These are phyloP conservation scores for Pseudogymnoascus sp. DNA, from an alignment of 2,329 filamentous ascomycete species.

Conservation along the genomic window DNA sequence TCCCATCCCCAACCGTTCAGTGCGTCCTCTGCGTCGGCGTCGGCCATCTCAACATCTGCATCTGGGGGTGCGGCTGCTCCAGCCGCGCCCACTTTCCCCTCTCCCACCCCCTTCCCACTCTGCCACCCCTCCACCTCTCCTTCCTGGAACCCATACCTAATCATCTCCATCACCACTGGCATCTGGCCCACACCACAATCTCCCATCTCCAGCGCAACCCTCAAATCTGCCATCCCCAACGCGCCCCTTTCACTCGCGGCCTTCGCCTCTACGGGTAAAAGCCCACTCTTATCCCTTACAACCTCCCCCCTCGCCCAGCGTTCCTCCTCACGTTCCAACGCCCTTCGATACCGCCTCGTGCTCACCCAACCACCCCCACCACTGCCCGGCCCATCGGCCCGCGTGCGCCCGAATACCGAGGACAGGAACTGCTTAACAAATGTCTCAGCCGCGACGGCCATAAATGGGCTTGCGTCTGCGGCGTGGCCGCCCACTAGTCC, in stretches of 20 bases:
- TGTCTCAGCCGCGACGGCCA: conserved; percentile 57
- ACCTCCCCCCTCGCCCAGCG: conserved; percentile 65
- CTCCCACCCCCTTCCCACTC: conserved; percentile 10
- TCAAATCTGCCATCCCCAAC: conserved; percentile 68
- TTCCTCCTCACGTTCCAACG: conserved; percentile 68
- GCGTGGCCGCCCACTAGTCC: conserved; percentile 52
- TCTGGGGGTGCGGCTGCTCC: conserved; percentile 39
- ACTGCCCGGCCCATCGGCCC: conserved; percentile 56
- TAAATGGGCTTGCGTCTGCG: conserved; percentile 52
- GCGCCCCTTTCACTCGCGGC: conserved; percentile 63
- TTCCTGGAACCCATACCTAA: conserved; percentile 65
- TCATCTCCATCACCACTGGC: conserved; percentile 61
- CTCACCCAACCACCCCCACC: conserved; percentile 64
- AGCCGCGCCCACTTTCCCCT: conserved; percentile 28
- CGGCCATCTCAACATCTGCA: conserved; percentile 29
- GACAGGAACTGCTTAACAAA: conserved; percentile 60
- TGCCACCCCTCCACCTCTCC: conserved; percentile 63
- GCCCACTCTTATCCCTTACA: conserved; percentile 62
- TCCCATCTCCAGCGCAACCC: conserved; percentile 65
- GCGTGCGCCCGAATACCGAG: conserved; percentile 53
- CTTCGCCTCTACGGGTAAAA: conserved; percentile 74
- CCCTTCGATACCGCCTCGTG: conserved; percentile 67
- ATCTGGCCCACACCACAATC: conserved; percentile 71
- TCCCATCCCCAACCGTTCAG: conserved; percentile 44
- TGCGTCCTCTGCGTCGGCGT: conserved; percentile 51